Evolutionary conservation across 208 protist species (phyloP).

Genomic region (Acanthamoeba rhysodes): DNA sequence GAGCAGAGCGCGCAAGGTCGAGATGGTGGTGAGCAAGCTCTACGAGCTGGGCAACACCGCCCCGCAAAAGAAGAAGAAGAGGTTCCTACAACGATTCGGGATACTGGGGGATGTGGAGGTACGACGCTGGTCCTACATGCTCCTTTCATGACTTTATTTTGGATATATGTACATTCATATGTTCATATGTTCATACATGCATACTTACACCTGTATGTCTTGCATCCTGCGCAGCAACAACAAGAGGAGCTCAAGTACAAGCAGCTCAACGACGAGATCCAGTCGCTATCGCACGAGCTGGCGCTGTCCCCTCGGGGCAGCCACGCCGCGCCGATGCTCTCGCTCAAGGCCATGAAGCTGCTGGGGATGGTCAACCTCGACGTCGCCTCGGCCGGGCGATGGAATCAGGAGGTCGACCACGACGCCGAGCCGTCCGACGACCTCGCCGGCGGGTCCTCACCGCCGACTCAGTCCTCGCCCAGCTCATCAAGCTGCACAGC

Average conservation of each 20-base stretch:
- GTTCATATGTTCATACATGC: no score
- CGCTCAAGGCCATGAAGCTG: conserved; percentile 51
- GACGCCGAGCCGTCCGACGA: no score
- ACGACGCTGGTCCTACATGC: no score
- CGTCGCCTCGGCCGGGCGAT: not conserved
- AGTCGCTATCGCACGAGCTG: not conserved
- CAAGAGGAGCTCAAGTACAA: not conserved
- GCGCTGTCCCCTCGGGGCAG: not conserved
- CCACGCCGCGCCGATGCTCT: not conserved
- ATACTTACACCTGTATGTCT: no score
- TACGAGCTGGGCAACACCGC: conserved; percentile 19
- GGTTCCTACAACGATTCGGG: not conserved
- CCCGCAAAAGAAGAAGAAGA: not conserved
- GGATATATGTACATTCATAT: no score
- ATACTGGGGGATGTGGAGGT: not conserved
- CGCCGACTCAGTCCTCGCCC: not conserved
- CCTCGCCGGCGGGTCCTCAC: not conserved
- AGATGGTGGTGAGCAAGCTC: conserved; percentile 39
- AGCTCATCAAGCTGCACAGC: not conserved
- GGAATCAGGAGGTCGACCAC: no score
- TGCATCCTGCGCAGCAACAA: no score
- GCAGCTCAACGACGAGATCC: conserved; percentile 41
- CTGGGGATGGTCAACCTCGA: conserved; percentile 24
- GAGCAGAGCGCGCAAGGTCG: not conserved
- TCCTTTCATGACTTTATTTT: no score